Base-by-base conservation (phyloP, 139 green algal genomes). In the Parachlorella kessleri region DNA sequence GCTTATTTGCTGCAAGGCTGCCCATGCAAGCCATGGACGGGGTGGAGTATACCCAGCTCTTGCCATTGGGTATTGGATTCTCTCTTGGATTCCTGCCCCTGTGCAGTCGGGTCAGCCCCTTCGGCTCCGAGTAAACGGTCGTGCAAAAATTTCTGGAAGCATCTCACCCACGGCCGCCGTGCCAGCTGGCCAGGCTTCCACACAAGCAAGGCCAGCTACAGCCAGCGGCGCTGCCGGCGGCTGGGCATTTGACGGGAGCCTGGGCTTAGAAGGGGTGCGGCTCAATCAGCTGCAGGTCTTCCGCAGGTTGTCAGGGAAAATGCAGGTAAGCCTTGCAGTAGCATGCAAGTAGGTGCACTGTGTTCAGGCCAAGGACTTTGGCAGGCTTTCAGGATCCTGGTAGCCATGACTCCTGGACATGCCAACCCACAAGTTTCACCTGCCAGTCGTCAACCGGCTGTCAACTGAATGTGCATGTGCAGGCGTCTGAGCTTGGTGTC, bases 201-300 rank as follows among this genome's bases (percentile, higher is more conserved):
- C 74, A 23, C 8, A 55, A 40, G 4, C 3, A 32, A 28, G 3
- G 32, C 37, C 4, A 18, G 64, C 78, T 23, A 42, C 35, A 26
- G 30, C 28, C 5, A 4, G 9, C 3, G 6, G 7, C 7, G 55
- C 23, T 30, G 9, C 63, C 5, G 70, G 9, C 33, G 6, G 23
- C 54, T 78, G 82, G 68, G 24, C 66, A 66, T 90, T 89, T 74
- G 32, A 35, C 55, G 89, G 89, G n/a, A 73, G 77, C 30, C 53
- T 94, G 39, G 78, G 75, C 7, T 73, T 94, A 40, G 86, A 95
- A 66, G 80, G 84, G 28, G 42, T 95, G 70, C 78, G 85, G 8
- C 64, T 94, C 59, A 95, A 95, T 75, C 88, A 94, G 82, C 78
- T 95, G 54, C 84, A 85, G 79, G 81, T 95, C 66, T 85, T 80